Evolutionary conservation across 202 grass and related monocot genomes (phyloP).

Genomic region (Eragrostis tef): DNA sequence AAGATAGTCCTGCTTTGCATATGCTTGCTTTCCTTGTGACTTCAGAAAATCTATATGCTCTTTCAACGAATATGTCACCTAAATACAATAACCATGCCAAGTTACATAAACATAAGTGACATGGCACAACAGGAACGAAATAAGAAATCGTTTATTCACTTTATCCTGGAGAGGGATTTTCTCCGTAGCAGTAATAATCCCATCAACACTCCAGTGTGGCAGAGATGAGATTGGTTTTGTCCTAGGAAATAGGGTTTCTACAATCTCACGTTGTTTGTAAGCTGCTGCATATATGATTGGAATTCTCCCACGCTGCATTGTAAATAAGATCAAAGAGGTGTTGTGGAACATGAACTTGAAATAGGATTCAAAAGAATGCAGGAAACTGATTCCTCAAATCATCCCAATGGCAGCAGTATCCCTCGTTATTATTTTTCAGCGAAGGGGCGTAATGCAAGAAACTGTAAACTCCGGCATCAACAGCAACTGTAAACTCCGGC

Average conservation of each 20-base stretch:
- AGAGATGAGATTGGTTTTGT: constrained; percentile 50
- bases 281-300: constrained; percentile 48
- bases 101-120: constrained; percentile 11
- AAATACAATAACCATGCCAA: constrained; percentile 10
- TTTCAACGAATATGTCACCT: constrained; percentile 28
- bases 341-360: background rate
- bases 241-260: constrained; percentile 58
- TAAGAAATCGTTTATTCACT: constrained; percentile 34
- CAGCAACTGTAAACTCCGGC: too few relatives aligned
- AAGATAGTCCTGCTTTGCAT: constrained; percentile 51
- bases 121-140: background rate
- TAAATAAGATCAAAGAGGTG: background rate
- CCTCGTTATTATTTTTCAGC: too few relatives aligned
- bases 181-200: constrained; percentile 48
- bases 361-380: too few relatives aligned
- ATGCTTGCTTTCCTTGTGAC: constrained; percentile 45
- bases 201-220: constrained; percentile 54
- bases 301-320: constrained; percentile 35
- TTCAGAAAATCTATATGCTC: constrained; percentile 43
- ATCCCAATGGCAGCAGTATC: too few relatives aligned
- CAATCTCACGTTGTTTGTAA: constrained; percentile 42
- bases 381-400: too few relatives aligned
- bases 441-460: too few relatives aligned
- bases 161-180: background rate
- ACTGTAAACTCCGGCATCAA: too few relatives aligned